phyloP scores from a whole-genome alignment of 2,329 filamentous ascomycete genomes.

The Xylaria sp. region DNA sequence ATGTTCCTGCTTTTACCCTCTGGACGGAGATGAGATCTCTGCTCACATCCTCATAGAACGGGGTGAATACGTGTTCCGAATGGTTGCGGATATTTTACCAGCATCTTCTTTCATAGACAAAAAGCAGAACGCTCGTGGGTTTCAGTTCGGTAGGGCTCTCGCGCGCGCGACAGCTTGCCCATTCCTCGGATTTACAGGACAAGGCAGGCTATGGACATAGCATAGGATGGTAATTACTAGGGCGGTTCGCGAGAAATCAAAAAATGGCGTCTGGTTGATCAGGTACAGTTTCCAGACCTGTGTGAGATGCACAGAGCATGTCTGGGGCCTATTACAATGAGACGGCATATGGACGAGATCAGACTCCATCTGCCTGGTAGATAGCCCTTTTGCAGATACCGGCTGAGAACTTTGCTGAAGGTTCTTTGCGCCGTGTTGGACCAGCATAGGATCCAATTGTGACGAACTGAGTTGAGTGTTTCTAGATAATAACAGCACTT shows the following conservation, averaged over 20 bases:
- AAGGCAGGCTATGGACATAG: conserved; percentile 50
- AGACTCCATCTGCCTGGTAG: conserved; percentile 48
- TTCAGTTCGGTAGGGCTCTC: conserved; percentile 57
- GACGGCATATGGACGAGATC: conserved; percentile 49
- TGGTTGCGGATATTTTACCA: conserved; percentile 51
- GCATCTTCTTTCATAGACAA: conserved; percentile 65
- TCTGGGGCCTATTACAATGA: conserved; percentile 47
- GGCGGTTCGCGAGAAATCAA: conserved; percentile 48
- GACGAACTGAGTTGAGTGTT: conserved; percentile 59
- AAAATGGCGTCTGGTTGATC: conserved; percentile 49
- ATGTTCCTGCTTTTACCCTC: conserved; percentile 51
- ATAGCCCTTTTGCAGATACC: conserved; percentile 50
- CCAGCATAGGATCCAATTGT: conserved; percentile 52
- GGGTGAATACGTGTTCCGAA: conserved; percentile 48
- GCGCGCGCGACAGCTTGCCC: conserved; percentile 38
- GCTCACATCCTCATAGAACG: conserved; percentile 51
- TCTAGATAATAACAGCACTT: conserved; percentile 53
- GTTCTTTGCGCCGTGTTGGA: conserved; percentile 52
- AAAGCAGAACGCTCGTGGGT: conserved; percentile 73
- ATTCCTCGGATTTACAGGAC: conserved; percentile 40
- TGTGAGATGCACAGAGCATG: conserved; percentile 43
- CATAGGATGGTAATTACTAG: conserved; percentile 51
- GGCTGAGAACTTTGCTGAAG: conserved; percentile 51
- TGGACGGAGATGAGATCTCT: conserved; percentile 48
- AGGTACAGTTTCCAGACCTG: conserved; percentile 48